Evolutionary conservation across 2,329 filamentous ascomycete genomes (phyloP).

Genomic region (Hansfordia pulvinata): DNA sequence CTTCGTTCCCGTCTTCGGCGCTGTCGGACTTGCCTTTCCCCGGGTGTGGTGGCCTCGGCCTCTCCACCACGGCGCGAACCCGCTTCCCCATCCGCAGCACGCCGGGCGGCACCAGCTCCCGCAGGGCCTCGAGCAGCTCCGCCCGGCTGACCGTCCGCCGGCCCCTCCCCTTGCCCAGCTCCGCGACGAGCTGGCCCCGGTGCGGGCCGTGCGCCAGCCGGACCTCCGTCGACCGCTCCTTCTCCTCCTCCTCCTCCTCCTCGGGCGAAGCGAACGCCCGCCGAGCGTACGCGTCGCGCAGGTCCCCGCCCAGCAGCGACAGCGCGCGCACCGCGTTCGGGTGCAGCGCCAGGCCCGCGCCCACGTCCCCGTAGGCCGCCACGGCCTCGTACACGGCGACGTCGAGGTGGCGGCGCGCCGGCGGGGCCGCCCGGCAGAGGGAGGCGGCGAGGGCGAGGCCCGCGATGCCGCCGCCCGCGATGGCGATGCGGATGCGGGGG

Average conservation of each 20-base stretch:
- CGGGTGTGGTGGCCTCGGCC: no score
- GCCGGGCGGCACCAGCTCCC: conserved; percentile 10
- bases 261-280: conserved; percentile 14
- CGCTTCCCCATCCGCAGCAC: conserved; percentile 1
- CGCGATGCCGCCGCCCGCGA: conserved; percentile 18
- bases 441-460: conserved; percentile 21
- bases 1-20: no score
- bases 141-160: conserved; percentile 18
- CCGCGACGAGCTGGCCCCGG: conserved; percentile 11
- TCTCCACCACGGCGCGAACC: no score
- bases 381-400: conserved; percentile 22
- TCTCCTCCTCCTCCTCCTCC: conserved; percentile 16
- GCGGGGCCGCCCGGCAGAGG: no score
- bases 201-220: conserved; percentile 15
- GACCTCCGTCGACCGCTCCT: conserved; percentile 18
- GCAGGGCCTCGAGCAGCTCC: conserved; percentile 16
- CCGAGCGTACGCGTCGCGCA: conserved; percentile 17
- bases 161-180: conserved; percentile 18
- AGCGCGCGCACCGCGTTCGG: conserved; percentile 21
- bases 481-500: conserved; percentile 10
- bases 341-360: conserved; percentile 23
- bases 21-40: no score
- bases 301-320: conserved; percentile 18
- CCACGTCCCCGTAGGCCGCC: conserved; percentile 17
- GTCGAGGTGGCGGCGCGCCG: conserved; percentile 18